Percentiles rank a stretch among this genome's conserved stretches.
Evolutionary conservation across 2,329 filamentous ascomycete species (phyloP).

Genomic region (Alternaria panax): DNA sequence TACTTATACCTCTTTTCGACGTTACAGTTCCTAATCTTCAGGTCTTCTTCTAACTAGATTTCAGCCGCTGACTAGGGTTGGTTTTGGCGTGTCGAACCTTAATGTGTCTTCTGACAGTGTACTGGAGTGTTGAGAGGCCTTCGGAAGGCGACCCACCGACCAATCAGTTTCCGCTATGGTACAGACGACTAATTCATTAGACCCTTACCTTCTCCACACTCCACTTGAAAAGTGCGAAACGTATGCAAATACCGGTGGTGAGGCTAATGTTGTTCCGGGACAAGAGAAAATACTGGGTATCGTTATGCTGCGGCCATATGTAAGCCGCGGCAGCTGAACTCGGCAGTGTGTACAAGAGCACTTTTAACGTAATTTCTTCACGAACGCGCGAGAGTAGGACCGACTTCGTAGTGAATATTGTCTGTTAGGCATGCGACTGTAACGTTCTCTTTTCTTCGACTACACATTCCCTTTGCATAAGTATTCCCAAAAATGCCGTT

Average conservation of each 20-base stretch:
- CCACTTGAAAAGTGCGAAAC: neutral
- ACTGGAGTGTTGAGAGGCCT: neutral
- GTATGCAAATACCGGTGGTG: neutral
- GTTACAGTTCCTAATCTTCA: neutral
- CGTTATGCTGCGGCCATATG: neutral
- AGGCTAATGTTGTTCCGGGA: neutral
- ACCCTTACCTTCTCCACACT: slow-evolving; percentile 2
- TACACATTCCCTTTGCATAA: neutral
- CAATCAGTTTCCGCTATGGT: slow-evolving; percentile 2
- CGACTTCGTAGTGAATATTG: neutral
- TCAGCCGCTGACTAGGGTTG: too few species aligned
- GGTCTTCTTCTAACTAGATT: neutral
- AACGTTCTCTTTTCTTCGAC: neutral
- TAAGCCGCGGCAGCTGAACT: slow-evolving; percentile 14
- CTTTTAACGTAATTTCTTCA: slow-evolving; percentile 1
- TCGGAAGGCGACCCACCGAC: neutral
- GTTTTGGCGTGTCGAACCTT: neutral
- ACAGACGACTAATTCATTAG: neutral
- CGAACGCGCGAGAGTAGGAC: neutral
- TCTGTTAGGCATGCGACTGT: neutral
- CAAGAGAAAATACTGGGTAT: neutral
- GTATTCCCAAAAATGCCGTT: slow-evolving; percentile 16
- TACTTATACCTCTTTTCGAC: neutral
- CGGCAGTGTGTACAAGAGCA: slow-evolving; percentile 6
- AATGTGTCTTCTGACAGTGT: neutral